Conservation (phyloP, 2,329 filamentous ascomycete genomes). For the Hypoxylon sp. region DNA sequence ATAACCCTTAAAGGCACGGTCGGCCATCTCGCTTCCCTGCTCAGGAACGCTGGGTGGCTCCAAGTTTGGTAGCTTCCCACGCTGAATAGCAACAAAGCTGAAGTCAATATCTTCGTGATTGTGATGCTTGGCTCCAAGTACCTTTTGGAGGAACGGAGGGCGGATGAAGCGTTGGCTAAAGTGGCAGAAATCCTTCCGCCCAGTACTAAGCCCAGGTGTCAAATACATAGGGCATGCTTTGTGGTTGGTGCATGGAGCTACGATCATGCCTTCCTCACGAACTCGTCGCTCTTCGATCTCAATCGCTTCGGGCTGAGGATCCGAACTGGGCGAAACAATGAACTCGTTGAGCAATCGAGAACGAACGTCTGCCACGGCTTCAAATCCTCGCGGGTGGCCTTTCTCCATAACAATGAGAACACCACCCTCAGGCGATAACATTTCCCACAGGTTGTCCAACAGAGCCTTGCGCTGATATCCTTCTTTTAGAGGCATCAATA, state of each 20-base stretch:
- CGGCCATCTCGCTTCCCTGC: slow-evolving; percentile 70
- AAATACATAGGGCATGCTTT: slow-evolving; percentile 89
- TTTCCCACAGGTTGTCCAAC: slow-evolving; percentile 89
- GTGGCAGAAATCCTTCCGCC: slow-evolving; percentile 90
- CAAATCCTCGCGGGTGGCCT: slow-evolving; percentile 90
- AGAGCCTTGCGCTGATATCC: slow-evolving; percentile 83
- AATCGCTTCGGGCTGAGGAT: slow-evolving; percentile 57
- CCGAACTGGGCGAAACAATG: slow-evolving; percentile 56
- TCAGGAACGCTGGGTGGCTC: slow-evolving; percentile 29
- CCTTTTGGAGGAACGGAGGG: slow-evolving; percentile 83
- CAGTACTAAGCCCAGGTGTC: slow-evolving; percentile 75
- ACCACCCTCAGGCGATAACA: slow-evolving; percentile 87
- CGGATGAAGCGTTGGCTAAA: slow-evolving; percentile 92
- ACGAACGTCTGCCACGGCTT: slow-evolving; percentile 88
- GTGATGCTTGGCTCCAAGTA: slow-evolving; percentile 76
- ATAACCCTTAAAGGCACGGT: slow-evolving; percentile 80
- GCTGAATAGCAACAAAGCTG: slow-evolving; percentile 88
- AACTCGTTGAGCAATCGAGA: slow-evolving; percentile 82
- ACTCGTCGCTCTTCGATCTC: slow-evolving; percentile 59
- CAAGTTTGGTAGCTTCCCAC: slow-evolving; percentile 71
- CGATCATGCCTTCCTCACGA: slow-evolving; percentile 73
- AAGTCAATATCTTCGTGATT: slow-evolving; percentile 95
- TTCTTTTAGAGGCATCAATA: slow-evolving; percentile 81
- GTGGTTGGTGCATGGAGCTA: slow-evolving; percentile 91
- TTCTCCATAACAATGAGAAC: slow-evolving; percentile 92